phyloP scores from a whole-genome alignment of 768 basidiomycete genomes.

The Lentinus tigrinus region DNA sequence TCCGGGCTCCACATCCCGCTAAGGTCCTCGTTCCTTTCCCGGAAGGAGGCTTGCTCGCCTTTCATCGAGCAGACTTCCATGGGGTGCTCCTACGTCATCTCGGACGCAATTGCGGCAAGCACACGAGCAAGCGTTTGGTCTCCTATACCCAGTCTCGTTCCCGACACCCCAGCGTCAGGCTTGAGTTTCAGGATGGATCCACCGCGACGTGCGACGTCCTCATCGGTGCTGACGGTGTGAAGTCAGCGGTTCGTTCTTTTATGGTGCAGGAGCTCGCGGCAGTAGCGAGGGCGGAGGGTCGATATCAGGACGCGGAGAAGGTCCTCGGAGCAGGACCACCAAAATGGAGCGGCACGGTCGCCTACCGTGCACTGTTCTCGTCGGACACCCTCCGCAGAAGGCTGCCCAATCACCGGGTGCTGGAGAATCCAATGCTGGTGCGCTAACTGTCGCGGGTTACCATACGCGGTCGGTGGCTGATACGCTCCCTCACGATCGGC shows the following conservation, averaged over 20 bases:
- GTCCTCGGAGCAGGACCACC: conserved; percentile 45
- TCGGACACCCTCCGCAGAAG: conserved; percentile 27
- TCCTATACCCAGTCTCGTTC: conserved; percentile 44
- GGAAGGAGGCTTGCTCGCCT: conserved; percentile 31
- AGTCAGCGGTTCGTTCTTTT: conserved; percentile 44
- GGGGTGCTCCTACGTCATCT: conserved; percentile 51
- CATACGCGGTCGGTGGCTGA: background rate
- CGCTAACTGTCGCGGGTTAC: background rate
- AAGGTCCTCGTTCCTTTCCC: background rate
- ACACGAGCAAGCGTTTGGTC: conserved; percentile 58
- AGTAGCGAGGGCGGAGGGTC: conserved; percentile 36
- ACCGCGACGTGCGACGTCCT: conserved; percentile 61
- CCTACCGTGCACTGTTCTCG: conserved; percentile 61
- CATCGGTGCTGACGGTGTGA: conserved; percentile 68
- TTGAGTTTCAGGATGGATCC: conserved; percentile 64
- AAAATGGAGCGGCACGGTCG: conserved; percentile 56
- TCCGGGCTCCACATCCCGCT: background rate
- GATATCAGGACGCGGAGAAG: conserved; percentile 38
- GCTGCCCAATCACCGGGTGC: conserved; percentile 20
- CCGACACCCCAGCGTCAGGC: conserved; percentile 37
- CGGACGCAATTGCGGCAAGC: conserved; percentile 42
- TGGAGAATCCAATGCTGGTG: conserved; percentile 23
- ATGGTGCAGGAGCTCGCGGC: conserved; percentile 35
- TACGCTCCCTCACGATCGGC: background rate
- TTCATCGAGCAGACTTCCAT: conserved; percentile 73